Evolutionary conservation across 2,329 filamentous ascomycete species (phyloP), one percentile per base, ranked within the genome.

Genomic region (Lasiodiplodia hormozganensis): DNA sequence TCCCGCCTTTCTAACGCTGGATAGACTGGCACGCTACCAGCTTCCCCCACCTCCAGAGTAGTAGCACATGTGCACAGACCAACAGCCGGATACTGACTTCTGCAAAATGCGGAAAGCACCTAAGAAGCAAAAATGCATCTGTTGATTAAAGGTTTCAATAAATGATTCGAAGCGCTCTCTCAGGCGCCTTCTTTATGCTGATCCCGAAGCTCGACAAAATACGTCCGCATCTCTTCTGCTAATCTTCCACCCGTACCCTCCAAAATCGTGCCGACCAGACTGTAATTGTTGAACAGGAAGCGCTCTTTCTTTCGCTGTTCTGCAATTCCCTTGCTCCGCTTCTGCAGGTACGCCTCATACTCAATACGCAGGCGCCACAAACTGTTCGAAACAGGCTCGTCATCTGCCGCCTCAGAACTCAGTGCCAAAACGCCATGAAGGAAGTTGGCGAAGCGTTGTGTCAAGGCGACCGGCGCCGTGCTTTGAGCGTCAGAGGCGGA

Each of bases 241-340:
- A 95, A 78, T 78, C 92, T 92, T 4, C 93, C 93, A 12, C 86
- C 85, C 4, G 88, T 86, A 74, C 95, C 84, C 34, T 81, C 83
- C 69, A 99, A 92, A 70, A 99, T 97, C 12, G 96, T 97, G 74
- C 93, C 85, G n/a, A 99, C 88, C 71, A 99, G 84, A 66, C 93
- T 96, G 80, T 97, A 98, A 79, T 99, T 99, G 78, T 98, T 99
- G 77, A 92, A 96, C 74, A 99, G 80, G 76, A 98, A 98, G 54
- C 96, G 85, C 73, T 95, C 91, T 72, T 91, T 86, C 82, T 96
- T 96, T 76, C 93, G 88, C 71, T 88, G 86, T 75, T 97, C 95
- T 1, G 85, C 89, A 70, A 94, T 92, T 0, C 85, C 84, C 73
- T 93, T 91, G 76, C 92, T 92, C 69, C 94, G 84, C 76, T 92